Percentiles rank a stretch among this genome's conserved stretches.
phyloP scores from a whole-genome alignment of 306 rosid species.

The Calophaca sinica region DNA sequence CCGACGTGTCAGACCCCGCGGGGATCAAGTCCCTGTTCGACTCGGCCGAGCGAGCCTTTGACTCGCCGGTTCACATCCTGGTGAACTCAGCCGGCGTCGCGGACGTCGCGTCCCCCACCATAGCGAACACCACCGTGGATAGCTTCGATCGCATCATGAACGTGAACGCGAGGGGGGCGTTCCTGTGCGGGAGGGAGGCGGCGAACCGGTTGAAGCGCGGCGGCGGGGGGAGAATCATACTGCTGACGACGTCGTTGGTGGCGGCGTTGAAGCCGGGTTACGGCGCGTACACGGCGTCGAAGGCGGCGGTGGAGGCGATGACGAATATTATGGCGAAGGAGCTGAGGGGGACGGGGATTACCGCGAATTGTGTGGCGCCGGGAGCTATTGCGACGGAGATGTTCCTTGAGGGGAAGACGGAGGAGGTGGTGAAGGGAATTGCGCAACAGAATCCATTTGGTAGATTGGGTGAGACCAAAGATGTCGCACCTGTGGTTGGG shows the following conservation, averaged over 20 bases:
- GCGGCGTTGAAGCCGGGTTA: constrained; percentile 15
- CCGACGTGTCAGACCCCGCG: constrained; percentile 11
- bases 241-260: constrained; percentile 3
- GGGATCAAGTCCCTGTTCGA: constrained; percentile 1
- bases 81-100: constrained; percentile 11
- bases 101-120: not conserved
- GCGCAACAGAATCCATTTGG: not conserved
- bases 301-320: constrained; percentile 50
- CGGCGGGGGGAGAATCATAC: constrained; percentile 58
- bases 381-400: constrained; percentile 17
- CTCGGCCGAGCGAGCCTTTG: not conserved
- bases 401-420: constrained; percentile 14
- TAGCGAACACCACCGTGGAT: not conserved
- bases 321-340: constrained; percentile 62
- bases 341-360: constrained; percentile 56
- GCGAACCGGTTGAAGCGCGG: constrained; percentile 58
- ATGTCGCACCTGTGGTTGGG: constrained; percentile 47
- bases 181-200: constrained; percentile 56
- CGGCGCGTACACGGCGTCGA: constrained; percentile 12
- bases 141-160: constrained; percentile 37
- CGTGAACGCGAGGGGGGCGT: constrained; percentile 60
- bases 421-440: not conserved
- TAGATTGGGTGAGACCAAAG: constrained; percentile 19
- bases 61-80: constrained; percentile 24
- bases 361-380: constrained; percentile 63